Conservation (phyloP, 2,329 filamentous ascomycete species). For the Aspergillus awamori region DNA sequence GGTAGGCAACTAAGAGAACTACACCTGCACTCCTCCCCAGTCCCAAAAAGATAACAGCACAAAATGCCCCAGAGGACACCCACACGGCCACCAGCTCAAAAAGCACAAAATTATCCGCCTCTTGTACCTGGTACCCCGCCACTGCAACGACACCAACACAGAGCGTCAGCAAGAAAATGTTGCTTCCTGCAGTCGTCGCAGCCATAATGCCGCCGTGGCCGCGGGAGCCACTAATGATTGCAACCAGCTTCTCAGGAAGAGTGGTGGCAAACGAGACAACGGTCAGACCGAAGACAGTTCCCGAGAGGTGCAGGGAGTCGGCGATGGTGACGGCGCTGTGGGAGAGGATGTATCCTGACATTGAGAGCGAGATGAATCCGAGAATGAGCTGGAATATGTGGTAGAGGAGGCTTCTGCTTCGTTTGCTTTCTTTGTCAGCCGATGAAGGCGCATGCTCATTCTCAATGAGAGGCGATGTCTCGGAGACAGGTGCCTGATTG, state of each 20-base stretch:
- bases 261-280: conserved; percentile 57
- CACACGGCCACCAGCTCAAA: conserved; percentile 30
- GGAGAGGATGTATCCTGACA: conserved; percentile 55
- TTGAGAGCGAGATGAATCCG: conserved; percentile 48
- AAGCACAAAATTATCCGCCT: conserved; percentile 21
- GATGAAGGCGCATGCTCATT: too few relatives aligned
- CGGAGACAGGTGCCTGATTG: conserved; percentile 6
- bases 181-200: conserved; percentile 58
- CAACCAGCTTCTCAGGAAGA: conserved; percentile 57
- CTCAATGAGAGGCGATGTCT: conserved; percentile 21
- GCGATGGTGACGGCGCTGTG: conserved; percentile 49
- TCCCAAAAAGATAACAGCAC: conserved; percentile 21
- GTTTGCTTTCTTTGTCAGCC: too few relatives aligned
- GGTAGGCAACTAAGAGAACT: conserved; percentile 35
- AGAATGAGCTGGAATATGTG: conserved; percentile 45
- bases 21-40: conserved; percentile 22
- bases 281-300: conserved; percentile 51
- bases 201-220: conserved; percentile 55
- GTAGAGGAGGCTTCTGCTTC: not conserved
- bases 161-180: conserved; percentile 58
- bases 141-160: conserved; percentile 45
- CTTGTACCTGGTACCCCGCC: not conserved
- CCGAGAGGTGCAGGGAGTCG: conserved; percentile 47
- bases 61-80: conserved; percentile 23
- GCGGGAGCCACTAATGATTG: conserved; percentile 51